Conservation (phyloP, 1,139 yeast species). For the Candida glucosophila region DNA sequence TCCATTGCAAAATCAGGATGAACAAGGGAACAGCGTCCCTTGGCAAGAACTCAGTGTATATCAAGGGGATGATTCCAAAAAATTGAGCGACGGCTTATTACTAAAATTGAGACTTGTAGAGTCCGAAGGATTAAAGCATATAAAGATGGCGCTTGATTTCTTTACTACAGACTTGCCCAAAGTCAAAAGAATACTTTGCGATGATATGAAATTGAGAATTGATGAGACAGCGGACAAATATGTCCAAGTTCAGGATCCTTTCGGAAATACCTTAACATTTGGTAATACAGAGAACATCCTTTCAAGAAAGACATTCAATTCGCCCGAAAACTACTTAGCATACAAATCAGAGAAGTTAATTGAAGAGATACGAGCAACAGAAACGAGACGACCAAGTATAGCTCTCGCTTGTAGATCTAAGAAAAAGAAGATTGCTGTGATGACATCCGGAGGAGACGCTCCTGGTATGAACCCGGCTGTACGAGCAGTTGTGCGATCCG, state of each 20-base stretch:
- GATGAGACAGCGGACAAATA: constrained; percentile 9
- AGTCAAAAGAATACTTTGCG: constrained; percentile 25
- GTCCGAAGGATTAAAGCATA: constrained; percentile 17
- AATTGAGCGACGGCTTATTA: constrained; percentile 23
- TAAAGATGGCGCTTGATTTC: constrained; percentile 34
- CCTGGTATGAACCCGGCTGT: constrained; percentile 98
- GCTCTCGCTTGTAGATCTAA: constrained; percentile 4
- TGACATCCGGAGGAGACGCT: constrained; percentile 98
- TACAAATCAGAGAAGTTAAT: constrained; percentile 7
- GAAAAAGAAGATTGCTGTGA: constrained; percentile 71
- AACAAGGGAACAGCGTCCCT: constrained; percentile 42
- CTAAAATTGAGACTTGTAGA: constrained; percentile 50
- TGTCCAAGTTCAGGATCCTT: constrained; percentile 41
- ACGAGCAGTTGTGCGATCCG: constrained; percentile 87
- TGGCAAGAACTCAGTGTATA: constrained; percentile 49
- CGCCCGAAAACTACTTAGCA: constrained; percentile 22
- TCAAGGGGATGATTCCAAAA: constrained; percentile 38
- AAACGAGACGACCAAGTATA: constrained; percentile 1
- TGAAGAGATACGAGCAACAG: constrained; percentile 9
- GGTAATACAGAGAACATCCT: constrained; percentile 25
- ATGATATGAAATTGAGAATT: constrained; percentile 11
- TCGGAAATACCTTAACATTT: constrained; percentile 46
- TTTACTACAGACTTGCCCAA: constrained; percentile 42
- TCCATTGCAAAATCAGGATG: constrained; percentile 46
- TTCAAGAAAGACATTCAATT: constrained; percentile 16